Evolutionary conservation across 306 rosid genomes (phyloP).

Genomic region (Pyrus pyrifolia): DNA sequence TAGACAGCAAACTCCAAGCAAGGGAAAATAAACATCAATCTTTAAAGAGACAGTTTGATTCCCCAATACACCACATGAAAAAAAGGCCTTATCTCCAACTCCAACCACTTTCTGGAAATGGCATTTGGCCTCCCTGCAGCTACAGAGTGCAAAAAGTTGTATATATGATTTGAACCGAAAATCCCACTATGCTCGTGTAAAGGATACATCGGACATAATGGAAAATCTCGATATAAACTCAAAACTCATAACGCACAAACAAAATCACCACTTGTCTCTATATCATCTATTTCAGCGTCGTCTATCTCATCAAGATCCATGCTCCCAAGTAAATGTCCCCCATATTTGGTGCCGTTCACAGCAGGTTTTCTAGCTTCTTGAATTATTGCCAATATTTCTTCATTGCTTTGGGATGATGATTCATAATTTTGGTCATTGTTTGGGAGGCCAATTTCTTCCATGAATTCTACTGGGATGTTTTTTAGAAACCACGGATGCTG

Average conservation of each 20-base stretch:
- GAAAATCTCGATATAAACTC: not conserved
- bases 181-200: not conserved
- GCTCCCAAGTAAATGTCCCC: conserved; percentile 63
- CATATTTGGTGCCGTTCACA: conserved; percentile 44
- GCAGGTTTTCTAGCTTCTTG: conserved; percentile 62
- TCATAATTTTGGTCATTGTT: conserved; percentile 18
- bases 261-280: conserved; percentile 88
- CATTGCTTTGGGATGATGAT: conserved; percentile 38
- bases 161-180: not conserved
- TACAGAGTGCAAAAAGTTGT: conserved; percentile 12
- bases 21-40: not conserved
- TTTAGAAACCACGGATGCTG: conserved; percentile 70
- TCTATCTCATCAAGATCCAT: conserved; percentile 86
- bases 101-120: conserved; percentile 9
- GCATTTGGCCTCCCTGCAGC: not conserved
- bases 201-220: not conserved
- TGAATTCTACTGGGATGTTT: conserved; percentile 69
- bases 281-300: conserved; percentile 78
- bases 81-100: conserved; percentile 27
- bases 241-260: conserved; percentile 54
- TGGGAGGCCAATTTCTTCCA: conserved; percentile 33
- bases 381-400: conserved; percentile 58
- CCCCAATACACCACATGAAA: conserved; percentile 14
- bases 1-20: conserved; percentile 32
- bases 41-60: conserved; percentile 23